A percentile compares a stretch with the other conserved stretches of the same genome.
Evolutionary conservation across 2,329 filamentous ascomycete genomes (phyloP).

Genomic region (Cladorrhinum sp.): DNA sequence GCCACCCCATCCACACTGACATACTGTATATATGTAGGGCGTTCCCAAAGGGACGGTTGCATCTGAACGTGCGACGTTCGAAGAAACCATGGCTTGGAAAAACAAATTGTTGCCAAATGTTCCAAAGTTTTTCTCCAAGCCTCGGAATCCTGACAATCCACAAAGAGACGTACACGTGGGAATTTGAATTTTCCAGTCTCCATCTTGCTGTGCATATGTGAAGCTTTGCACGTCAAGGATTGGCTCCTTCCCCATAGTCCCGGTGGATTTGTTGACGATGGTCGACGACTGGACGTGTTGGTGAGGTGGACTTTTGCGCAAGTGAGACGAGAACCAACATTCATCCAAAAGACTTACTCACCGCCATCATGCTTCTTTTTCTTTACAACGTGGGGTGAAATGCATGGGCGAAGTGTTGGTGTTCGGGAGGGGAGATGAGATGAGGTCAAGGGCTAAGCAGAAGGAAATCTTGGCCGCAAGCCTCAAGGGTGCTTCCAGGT

Average conservation of each 20-base stretch:
- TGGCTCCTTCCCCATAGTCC: not conserved
- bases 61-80: not conserved
- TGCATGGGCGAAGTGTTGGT: not conserved
- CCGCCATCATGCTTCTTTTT: not conserved
- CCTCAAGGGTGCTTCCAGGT: not conserved
- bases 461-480: not conserved
- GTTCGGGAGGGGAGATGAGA: not conserved
- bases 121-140: no score
- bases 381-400: not conserved
- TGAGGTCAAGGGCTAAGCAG: not conserved
- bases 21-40: not conserved
- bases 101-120: no score
- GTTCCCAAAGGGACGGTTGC: not conserved
- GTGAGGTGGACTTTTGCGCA: not conserved
- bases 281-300: not conserved
- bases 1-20: not conserved
- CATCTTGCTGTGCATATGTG: not conserved
- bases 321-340: not conserved
- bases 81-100: no score
- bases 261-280: not conserved
- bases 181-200: not conserved
- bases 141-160: no score
- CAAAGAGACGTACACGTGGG: not conserved
- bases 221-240: not conserved
- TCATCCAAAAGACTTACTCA: not conserved